Percentiles rank a stretch among this genome's conserved stretches.
phyloP scores from a whole-genome alignment of 495 filamentous ascomycete species.

The Penicillium verhagenii region DNA sequence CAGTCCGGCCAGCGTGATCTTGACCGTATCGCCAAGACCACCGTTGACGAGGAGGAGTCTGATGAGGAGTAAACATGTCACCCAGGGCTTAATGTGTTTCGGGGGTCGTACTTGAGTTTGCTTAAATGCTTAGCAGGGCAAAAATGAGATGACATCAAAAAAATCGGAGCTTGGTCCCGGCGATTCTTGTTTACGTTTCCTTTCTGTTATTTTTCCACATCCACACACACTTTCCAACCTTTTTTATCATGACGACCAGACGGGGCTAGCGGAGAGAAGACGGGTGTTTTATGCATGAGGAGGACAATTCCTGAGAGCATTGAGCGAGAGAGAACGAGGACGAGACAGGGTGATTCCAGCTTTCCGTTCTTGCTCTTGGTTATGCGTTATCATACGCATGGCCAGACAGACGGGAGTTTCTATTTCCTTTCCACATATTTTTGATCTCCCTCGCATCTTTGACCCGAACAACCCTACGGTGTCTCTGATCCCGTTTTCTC shows the following conservation, averaged over 20 bases:
- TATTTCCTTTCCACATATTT: slow-evolving; percentile 25
- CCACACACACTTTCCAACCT: slow-evolving; percentile 1
- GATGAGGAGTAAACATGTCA: slow-evolving; percentile 50
- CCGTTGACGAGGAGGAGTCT: slow-evolving; percentile 52
- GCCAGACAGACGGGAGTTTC: slow-evolving; percentile 13
- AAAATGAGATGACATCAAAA: slow-evolving; percentile 30
- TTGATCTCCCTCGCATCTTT: slow-evolving; percentile 31
- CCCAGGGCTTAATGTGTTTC: slow-evolving; percentile 40
- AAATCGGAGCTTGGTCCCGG: slow-evolving; percentile 33
- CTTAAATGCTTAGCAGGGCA: slow-evolving; percentile 15
- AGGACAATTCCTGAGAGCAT: slow-evolving; percentile 25
- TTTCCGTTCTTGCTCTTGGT: slow-evolving; percentile 9
- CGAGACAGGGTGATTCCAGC: slow-evolving; percentile 18
- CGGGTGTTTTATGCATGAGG: slow-evolving; percentile 27
- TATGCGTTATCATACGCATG: too few relatives aligned
- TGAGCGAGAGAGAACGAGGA: slow-evolving; percentile 27
- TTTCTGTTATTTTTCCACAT: slow-evolving; percentile 5
- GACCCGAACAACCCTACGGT: slow-evolving; percentile 27
- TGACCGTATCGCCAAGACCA: slow-evolving; percentile 73
- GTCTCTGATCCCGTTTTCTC: slow-evolving; percentile 36
- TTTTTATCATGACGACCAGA: slow-evolving; percentile 34
- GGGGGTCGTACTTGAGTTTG: slow-evolving; percentile 31
- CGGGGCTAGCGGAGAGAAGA: slow-evolving; percentile 31
- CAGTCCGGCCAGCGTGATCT: slow-evolving; percentile 97
- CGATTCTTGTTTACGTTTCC: slow-evolving; percentile 29